phyloP scores from a whole-genome alignment of 805 yeast species.

The Hanseniaspora jakobsenii region DNA sequence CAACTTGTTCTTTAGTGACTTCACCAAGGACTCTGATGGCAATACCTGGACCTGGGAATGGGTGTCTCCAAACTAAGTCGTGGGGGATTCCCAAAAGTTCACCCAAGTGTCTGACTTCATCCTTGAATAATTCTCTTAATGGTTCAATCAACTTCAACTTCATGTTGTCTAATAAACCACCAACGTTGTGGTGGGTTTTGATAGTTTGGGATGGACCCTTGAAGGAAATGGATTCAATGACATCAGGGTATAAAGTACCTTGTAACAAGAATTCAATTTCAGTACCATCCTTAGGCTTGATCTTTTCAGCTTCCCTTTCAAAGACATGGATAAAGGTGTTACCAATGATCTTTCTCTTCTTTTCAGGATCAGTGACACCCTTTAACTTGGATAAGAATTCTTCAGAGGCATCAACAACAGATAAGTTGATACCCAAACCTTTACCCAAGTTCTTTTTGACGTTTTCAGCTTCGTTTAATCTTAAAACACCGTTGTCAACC shows the following conservation, averaged over 20 bases:
- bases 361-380: constrained; percentile 96
- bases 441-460: constrained; percentile 83
- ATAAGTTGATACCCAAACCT: constrained; percentile 88
- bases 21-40: constrained; percentile 97
- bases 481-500: constrained; percentile 96
- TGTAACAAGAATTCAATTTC: constrained; percentile 88
- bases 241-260: constrained; percentile 97
- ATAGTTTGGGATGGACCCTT: constrained; percentile 99
- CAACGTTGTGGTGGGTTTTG: constrained; percentile 98
- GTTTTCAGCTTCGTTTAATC: constrained; percentile 79
- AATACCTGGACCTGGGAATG: constrained; percentile 99
- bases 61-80: constrained; percentile 98
- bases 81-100: constrained; percentile 88
- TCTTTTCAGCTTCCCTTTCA: constrained; percentile 88
- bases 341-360: constrained; percentile 97
- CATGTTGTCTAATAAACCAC: constrained; percentile 96
- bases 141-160: constrained; percentile 97
- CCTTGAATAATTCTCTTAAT: constrained; percentile 94
- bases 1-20: constrained; percentile 85
- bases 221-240: constrained; percentile 94
- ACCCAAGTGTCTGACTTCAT: constrained; percentile 95
- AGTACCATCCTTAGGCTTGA: constrained; percentile 77
- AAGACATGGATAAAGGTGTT: constrained; percentile 94
- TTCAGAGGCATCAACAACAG: constrained; percentile 88
- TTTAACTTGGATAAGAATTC: constrained; percentile 74